phyloP scores from a whole-genome alignment of 495 filamentous ascomycete species.

The Bacidia gigantensis region DNA sequence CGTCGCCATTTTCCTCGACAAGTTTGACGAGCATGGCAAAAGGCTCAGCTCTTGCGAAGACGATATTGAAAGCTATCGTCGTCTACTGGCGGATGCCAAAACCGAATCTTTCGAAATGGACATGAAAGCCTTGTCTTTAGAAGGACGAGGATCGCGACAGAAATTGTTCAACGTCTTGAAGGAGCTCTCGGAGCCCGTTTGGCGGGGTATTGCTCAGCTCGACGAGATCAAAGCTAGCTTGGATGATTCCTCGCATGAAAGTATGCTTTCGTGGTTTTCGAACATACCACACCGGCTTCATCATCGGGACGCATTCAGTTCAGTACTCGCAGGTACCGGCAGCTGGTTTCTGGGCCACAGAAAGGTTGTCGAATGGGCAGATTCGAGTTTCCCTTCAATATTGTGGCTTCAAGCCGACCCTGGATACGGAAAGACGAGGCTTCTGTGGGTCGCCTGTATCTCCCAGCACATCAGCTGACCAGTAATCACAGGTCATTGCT shows the following conservation, averaged over 20 bases:
- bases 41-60: not conserved
- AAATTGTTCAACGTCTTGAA: not conserved
- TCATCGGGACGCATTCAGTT: not conserved
- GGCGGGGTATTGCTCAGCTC: not conserved
- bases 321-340: not conserved
- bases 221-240: not conserved
- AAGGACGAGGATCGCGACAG: not conserved
- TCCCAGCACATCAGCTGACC: not conserved
- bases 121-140: not conserved
- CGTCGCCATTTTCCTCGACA: not conserved
- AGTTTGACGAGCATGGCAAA: not conserved
- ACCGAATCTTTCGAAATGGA: too few species aligned
- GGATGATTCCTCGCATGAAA: not conserved
- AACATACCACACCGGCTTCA: not conserved
- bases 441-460: not conserved
- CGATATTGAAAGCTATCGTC: not conserved
- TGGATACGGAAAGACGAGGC: constrained; percentile 3
- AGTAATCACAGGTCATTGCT: not conserved
- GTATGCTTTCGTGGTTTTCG: not conserved
- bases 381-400: not conserved
- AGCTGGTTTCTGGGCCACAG: not conserved
- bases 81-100: not conserved
- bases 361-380: not conserved
- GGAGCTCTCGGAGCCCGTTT: not conserved
- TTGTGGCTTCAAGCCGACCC: constrained; percentile 5